Base-by-base conservation (phyloP, 73 alveolate genomes). In the Paramecium pentaurelia region DNA sequence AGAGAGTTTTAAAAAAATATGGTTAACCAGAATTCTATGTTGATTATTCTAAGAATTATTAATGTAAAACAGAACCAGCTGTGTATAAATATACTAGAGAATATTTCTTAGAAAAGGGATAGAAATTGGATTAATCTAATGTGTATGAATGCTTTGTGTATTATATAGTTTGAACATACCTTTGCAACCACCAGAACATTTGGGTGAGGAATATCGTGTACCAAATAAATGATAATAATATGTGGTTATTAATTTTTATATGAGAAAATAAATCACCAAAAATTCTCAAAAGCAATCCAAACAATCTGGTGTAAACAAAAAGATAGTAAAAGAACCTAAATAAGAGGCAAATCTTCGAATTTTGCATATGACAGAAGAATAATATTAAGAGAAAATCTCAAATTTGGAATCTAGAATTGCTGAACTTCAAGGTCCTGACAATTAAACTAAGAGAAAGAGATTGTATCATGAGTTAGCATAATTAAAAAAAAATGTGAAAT, bases 361-460 rank as follows among this genome's bases (percentile, higher is more conserved):
- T 18, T 54, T 80, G 12, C 51, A 80, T 80, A 42, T 89, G 92
- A 71, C 92, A 14, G 58, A 71, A 20, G 94, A 89, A 25, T 38
- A 89, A 47, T 64, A 45, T 71, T 34, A 71, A 71, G 75, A 73
- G 64, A 89, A 89, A 60, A 64, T 71, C 36, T 22, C 14, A 42
- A 32, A 42, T 28, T 42, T 89, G 2, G 60, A 89, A 54, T 58
- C 47, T 8, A 89, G 91, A 30, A 36, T 73, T 2, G 84, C 71
- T 25, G 92, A 73, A 49, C 37, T 70, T 14, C 14, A 58, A 37
- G 94, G 94, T 14, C 75, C 86, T 8, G 92, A 89, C 1, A 70
- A 89, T 89, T 25, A 71, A 38, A 73, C 71, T 45, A 89, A 89
- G 54, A 14, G 94, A 27, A 89, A 89, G 49, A 40, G 94, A 71